Base-by-base conservation (phyloP, 495 filamentous ascomycete species). In the Hypoxylon lienhwacheense region DNA sequence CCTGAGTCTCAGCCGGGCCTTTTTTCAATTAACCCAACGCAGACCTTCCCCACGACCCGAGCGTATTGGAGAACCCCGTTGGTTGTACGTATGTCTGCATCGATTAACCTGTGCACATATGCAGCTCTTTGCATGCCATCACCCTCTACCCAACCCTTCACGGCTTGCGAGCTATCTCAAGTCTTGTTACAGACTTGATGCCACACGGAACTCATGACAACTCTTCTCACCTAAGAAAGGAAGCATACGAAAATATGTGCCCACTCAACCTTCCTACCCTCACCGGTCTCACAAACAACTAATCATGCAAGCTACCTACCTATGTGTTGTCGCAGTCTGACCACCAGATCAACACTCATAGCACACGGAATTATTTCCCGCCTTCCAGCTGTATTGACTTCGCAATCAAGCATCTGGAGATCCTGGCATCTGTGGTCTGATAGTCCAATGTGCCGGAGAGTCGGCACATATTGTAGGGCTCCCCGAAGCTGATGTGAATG, bases 321-420 rank as follows among this genome's bases (percentile, higher is more conserved):
- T 32, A 33, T 31, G 29, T 4, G 46, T 34, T 51, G 37, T 50
- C 45, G 16, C 25, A 7, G 29, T 61, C 57, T 61, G 52, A 56
- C 58, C 58, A 61, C 52, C 47, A 12, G 58, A 61, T 61, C 52
- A 47, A 25, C 52, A 47, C 43, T 41, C 37, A 47, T 61, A 37
- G 37, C 15, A 56, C 52, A 48, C 52, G 58, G 58, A 37, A 51
- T 17, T 8, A 24, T 19, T 25, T 61, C 29, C 52, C 52, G 58
- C 28, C 24, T 48, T 36, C 36, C 24, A 53, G 31, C 2, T 29
- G 21, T 47, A 34, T 41, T 55, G 52, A 47, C 32, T 52, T 52
- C 47, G 5, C 44, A 31, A 42, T 53, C 16, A 53, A 45, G 17
- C 48, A 28, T 22, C 43, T 50, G 49, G 50, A 45, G 50, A 50